Evolutionary conservation across 208 protist species (phyloP).

Genomic region (Herpetomonas samuelpessoai): DNA sequence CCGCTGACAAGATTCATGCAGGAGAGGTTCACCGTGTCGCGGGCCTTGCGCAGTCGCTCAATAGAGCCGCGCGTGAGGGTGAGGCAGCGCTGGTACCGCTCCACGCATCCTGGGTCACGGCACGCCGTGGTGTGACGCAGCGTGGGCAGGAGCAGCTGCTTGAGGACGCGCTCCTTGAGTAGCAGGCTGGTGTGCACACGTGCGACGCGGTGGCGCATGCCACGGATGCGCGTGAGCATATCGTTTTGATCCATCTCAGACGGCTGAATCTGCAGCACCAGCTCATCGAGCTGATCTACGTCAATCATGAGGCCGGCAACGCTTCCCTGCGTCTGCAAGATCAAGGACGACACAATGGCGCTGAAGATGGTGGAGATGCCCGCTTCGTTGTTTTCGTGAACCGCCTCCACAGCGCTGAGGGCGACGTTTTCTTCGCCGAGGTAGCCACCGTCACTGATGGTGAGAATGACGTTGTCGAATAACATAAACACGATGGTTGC

Average conservation of each 20-base stretch:
- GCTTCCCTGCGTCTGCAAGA: slow-evolving; percentile 45
- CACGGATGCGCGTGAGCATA: slow-evolving; percentile 54
- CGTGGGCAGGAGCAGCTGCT: slow-evolving; percentile 64
- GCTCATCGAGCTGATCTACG: slow-evolving; percentile 73
- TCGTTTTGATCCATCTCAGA: slow-evolving; percentile 69
- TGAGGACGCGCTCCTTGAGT: slow-evolving; percentile 70
- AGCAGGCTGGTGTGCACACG: slow-evolving; percentile 55
- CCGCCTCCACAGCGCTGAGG: slow-evolving; percentile 16
- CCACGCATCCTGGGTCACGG: slow-evolving; percentile 12
- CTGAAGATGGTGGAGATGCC: slow-evolving; percentile 52
- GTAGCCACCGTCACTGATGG: slow-evolving; percentile 23
- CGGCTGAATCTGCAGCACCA: slow-evolving; percentile 75
- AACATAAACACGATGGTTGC: slow-evolving; percentile 15
- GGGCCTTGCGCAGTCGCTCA: slow-evolving; percentile 49
- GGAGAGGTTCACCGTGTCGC: slow-evolving; percentile 70
- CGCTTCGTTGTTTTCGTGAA: slow-evolving; percentile 7
- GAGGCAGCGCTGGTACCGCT: slow-evolving; percentile 60
- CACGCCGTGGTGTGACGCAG: slow-evolving; percentile 36
- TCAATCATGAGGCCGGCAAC: slow-evolving; percentile 48
- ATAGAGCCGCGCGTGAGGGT: slow-evolving; percentile 37
- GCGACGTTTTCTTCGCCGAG: slow-evolving; percentile 31
- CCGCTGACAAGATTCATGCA: slow-evolving; percentile 83
- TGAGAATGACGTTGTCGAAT: slow-evolving; percentile 29
- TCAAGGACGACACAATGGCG: slow-evolving; percentile 47
- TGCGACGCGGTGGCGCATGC: slow-evolving; percentile 47